Evolutionary conservation across 2,329 filamentous ascomycete species (phyloP), one percentile per base, ranked within the genome.

Genomic region (Diaporthe eres): DNA sequence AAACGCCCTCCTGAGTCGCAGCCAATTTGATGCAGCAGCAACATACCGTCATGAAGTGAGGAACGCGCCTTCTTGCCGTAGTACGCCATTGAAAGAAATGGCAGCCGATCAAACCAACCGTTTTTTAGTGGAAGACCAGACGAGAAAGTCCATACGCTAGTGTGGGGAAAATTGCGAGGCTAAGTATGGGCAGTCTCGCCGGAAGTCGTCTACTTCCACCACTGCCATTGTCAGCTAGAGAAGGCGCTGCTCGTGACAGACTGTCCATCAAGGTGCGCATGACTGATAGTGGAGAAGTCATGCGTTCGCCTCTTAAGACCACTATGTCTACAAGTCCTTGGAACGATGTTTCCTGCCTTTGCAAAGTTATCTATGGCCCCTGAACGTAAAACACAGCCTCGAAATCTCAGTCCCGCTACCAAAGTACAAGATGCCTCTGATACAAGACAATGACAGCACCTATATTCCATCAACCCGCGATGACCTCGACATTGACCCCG

Each of bases 401-500:
- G 13, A 47, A 8, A 39, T 42, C 6, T 39, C 65, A 19, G 3
- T 17, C 22, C n/a, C 9, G 3, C 6, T 3, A 19, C 28, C 7
- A 19, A 3, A 55, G 2, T 25, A 42, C 65, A 55, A 19, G 2
- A 70, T 70, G 65, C 65, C 65, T 42, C 47, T 70, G 15, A 53
- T 70, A 22, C 39, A 72, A 60, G 68, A 47, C 13, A 15, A 34
- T 7, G 53, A 60, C 2, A 0, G 6, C 19, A 6, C 5, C 22
- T 6, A 19, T 3, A 25, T 19, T 4, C 9, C 49, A 28, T 9
- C 25, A 13, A 9, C n/a, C n/a, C 25, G 51, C 53, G 9, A 53
- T 42, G 47, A 71, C 31, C 72, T 71, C 37, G 57, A 74, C 4
- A 42, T 71, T 47, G 67, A 75, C 7, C 37, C 73, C 17, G 84